A percentile compares a stretch with the other conserved stretches of the same genome.
phyloP scores from a whole-genome alignment of 306 rosid genomes.

The Sicyos edulis region DNA sequence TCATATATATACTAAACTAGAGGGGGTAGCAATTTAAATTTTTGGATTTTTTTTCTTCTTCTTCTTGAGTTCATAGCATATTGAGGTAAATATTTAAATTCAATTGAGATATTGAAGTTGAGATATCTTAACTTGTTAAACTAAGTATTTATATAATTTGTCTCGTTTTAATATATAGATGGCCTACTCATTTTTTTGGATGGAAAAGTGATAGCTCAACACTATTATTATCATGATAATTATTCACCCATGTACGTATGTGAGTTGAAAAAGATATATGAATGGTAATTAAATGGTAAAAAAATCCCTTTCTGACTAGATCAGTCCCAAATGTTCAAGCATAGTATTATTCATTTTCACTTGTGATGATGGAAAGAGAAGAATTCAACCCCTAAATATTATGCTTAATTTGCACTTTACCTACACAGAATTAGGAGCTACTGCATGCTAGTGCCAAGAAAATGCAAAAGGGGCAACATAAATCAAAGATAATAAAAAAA shows the following conservation, averaged over 20 bases:
- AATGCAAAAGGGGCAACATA: not conserved
- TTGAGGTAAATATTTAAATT: too few species aligned
- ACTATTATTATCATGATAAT: not conserved
- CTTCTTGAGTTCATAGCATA: too few species aligned
- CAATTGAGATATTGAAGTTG: too few species aligned
- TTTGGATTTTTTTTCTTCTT: too few species aligned
- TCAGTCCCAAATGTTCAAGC: not conserved
- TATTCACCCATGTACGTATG: not conserved
- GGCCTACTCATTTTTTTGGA: not conserved
- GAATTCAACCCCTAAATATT: not conserved
- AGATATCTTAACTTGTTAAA: not conserved
- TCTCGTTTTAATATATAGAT: not conserved
- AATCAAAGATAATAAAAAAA: not conserved
- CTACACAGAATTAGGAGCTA: not conserved
- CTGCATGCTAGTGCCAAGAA: too few species aligned
- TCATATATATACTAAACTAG: too few species aligned
- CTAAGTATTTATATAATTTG: not conserved
- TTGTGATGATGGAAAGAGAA: constrained; percentile 7
- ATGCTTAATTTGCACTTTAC: not conserved
- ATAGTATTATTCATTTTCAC: not conserved
- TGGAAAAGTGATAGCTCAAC: not conserved
- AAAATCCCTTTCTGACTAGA: not conserved
- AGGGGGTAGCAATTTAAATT: too few species aligned
- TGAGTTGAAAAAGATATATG: not conserved
- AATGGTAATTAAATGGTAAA: not conserved